phyloP scores from a whole-genome alignment of 306 rosid genomes.

The Trichosanthes truncata region DNA sequence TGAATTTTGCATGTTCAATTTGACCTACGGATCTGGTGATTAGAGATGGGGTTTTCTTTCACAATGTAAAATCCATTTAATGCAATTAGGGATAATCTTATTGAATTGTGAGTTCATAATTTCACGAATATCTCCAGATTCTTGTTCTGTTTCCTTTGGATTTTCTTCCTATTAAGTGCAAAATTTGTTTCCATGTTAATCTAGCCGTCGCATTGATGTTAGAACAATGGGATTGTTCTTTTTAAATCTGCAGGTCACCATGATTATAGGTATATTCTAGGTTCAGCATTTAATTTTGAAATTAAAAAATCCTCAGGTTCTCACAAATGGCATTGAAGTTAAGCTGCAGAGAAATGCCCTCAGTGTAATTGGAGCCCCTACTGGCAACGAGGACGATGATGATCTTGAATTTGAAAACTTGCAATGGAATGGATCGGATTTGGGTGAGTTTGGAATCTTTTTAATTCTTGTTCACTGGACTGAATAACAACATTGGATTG shows the following conservation, averaged over 20 bases:
- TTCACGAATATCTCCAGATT: not conserved
- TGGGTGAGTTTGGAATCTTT: slow-evolving; percentile 56
- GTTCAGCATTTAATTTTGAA: not conserved
- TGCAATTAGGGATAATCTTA: not conserved
- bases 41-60: slow-evolving; percentile 2
- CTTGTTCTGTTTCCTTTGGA: not conserved
- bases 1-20: slow-evolving; percentile 44
- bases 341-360: slow-evolving; percentile 99
- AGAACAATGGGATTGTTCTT: slow-evolving; percentile 6
- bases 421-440: slow-evolving; percentile 86
- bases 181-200: not conserved
- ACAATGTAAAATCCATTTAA: not conserved
- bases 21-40: slow-evolving; percentile 56
- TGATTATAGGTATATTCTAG: not conserved
- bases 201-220: not conserved
- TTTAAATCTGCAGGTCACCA: not conserved
- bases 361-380: slow-evolving; percentile 93
- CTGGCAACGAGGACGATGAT: slow-evolving; percentile 91
- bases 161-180: not conserved
- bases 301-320: slow-evolving; percentile 45
- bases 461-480: not conserved
- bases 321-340: slow-evolving; percentile 96
- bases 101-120: not conserved
- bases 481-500: not conserved
- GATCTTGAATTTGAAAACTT: slow-evolving; percentile 74